Conservation (phyloP, 2,329 filamentous ascomycete species). For the Botryotinia globosa region DNA sequence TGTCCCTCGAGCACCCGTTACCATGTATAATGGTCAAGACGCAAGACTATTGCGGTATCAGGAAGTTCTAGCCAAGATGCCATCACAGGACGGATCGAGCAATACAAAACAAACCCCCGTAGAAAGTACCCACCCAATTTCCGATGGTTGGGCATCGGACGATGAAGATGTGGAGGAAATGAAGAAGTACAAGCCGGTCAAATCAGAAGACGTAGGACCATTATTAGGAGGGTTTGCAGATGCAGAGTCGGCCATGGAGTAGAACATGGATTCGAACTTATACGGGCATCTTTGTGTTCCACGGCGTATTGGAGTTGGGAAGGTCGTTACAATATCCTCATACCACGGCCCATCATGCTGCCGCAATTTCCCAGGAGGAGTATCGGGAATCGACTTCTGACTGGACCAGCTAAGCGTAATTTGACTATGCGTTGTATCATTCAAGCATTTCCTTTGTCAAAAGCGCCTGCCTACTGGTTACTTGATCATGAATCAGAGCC, state of each 20-base stretch:
- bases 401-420: slow-evolving; percentile 39
- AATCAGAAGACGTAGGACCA: slow-evolving; percentile 38
- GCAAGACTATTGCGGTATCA: slow-evolving; percentile 58
- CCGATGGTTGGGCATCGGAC: slow-evolving; percentile 47
- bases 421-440: slow-evolving; percentile 40
- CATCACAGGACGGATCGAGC: slow-evolving; percentile 46
- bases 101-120: slow-evolving; percentile 34
- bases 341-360: slow-evolving; percentile 29
- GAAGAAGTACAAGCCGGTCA: slow-evolving; percentile 34
- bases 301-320: slow-evolving; percentile 35
- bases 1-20: slow-evolving; percentile 38
- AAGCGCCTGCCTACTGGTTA: slow-evolving; percentile 38
- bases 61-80: slow-evolving; percentile 59
- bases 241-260: slow-evolving; percentile 36
- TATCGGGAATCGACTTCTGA: slow-evolving; percentile 35
- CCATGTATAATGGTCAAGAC: slow-evolving; percentile 52
- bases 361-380: slow-evolving; percentile 29
- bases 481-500: slow-evolving; percentile 31
- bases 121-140: slow-evolving; percentile 30
- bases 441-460: slow-evolving; percentile 38
- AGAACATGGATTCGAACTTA: slow-evolving; percentile 28
- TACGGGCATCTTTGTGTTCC: slow-evolving; percentile 30
- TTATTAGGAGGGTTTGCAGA: slow-evolving; percentile 39
- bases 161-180: slow-evolving; percentile 37
- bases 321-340: slow-evolving; percentile 35